Base-by-base conservation (phyloP, 2,329 filamentous ascomycete species). In the Metarhizium anisopliae region DNA sequence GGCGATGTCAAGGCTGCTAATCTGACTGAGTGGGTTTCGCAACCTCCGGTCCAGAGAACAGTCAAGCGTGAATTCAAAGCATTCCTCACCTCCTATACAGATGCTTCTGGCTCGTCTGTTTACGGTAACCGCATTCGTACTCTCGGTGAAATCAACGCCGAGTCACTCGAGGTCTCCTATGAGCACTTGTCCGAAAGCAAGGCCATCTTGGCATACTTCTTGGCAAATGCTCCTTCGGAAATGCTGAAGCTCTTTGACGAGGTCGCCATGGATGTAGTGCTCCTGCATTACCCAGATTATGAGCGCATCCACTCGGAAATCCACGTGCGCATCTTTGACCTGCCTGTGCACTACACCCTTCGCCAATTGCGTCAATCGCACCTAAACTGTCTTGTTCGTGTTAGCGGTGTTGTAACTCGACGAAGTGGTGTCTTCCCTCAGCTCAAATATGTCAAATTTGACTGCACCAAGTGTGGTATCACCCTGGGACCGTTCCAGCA, bases 241-340 rank as follows among this genome's bases (percentile, higher is more conserved):
- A 89, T 97, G 67, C 81, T 99, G 59, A 94, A 94, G 70, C 86
- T 99, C 51, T 97, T 99, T 66, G 94, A 99, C 64, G 86, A 95
- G 61, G 93, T 96, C 4, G 93, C 94, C 56, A 93, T 99, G 83
- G 94, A 99, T 60, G 92, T 95, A 42, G 93, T 95, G 5, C 82
- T 97, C 25, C 84, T 97, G 55, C 91, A 97, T 70, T 99, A 97
- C 72, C 93, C 92, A 2, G 92, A 97, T 70, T 99, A 99, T 70
- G 91, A 96, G 70, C 89, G 91, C 59, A 99, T 99, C 64, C 94
- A 97, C 72, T 89, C 91, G 32, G 94, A 99, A 71, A 96, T 99
- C 54, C 94, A 99, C 68, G 93, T 99, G 55, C 91, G 94, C 58
- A 95, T 99, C 67, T 92, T 91, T 25, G 93, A 97, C 64, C 79